Conservation (phyloP, 345 rosid species). For the Syzygium oleosum region DNA sequence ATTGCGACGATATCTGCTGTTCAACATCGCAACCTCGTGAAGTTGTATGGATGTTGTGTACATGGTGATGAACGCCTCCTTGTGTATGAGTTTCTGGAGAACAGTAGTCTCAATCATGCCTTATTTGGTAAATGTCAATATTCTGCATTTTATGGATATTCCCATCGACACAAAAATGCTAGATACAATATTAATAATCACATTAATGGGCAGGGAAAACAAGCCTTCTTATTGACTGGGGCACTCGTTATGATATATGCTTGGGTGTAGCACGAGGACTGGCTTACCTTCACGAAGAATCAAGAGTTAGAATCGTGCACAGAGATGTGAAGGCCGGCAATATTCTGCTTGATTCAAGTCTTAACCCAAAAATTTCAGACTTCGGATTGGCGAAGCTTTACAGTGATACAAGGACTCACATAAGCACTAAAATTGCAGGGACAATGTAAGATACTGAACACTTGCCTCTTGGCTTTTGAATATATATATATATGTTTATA, state of each 20-base stretch:
- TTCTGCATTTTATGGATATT: background rate
- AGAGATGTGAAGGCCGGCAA: constrained; percentile 51
- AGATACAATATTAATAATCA: too few relatives aligned
- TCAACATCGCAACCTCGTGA: constrained; percentile 64
- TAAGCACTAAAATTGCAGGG: constrained; percentile 54
- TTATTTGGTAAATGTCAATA: constrained; percentile 32
- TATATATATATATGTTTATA: background rate
- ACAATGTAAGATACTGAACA: constrained; percentile 26
- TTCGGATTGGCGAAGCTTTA: constrained; percentile 55
- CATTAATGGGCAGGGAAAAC: constrained; percentile 19
- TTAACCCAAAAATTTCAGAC: constrained; percentile 49
- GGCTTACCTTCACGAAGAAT: constrained; percentile 54
- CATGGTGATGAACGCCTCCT: constrained; percentile 47
- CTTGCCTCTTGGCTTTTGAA: background rate
- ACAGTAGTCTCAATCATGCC: constrained; percentile 66
- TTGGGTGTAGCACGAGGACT: constrained; percentile 51
- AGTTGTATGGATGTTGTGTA: constrained; percentile 58
- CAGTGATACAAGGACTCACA: constrained; percentile 44
- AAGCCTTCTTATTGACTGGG: constrained; percentile 34
- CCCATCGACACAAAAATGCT: background rate
- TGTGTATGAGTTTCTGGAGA: constrained; percentile 61
- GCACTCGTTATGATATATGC: constrained; percentile 32
- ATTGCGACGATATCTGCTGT: constrained; percentile 56
- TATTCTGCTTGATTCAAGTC: constrained; percentile 37
- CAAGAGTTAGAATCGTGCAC: constrained; percentile 42